A percentile compares a stretch with the other conserved stretches of the same genome.
These are phyloP conservation scores for Suillus lakei DNA, from an alignment of 768 basidiomycete genomes.

Conservation along the genomic window DNA sequence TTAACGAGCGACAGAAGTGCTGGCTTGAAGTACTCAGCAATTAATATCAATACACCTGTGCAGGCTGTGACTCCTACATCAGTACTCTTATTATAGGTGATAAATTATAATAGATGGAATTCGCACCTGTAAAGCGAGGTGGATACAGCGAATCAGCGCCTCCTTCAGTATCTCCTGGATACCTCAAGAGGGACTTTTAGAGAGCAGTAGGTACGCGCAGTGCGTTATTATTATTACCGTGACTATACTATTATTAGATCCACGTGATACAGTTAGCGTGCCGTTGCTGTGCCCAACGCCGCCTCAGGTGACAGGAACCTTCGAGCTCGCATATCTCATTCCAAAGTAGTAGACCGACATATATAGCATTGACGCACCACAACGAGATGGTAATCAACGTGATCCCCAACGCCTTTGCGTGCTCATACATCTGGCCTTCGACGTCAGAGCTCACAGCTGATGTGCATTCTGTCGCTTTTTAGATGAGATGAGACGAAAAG, in stretches of 20 bases:
- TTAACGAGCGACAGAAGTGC: slow-evolving; percentile 30
- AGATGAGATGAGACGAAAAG: slow-evolving; percentile 26
- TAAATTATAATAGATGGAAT: too few species aligned
- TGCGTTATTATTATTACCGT: not conserved
- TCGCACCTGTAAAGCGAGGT: too few species aligned
- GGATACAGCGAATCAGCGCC: not conserved
- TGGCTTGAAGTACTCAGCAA: slow-evolving; percentile 13
- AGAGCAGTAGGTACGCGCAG: not conserved
- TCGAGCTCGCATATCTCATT: not conserved
- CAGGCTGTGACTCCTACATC: not conserved
- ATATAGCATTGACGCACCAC: slow-evolving; percentile 56
- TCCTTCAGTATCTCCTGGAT: not conserved
- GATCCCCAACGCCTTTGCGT: slow-evolving; percentile 86
- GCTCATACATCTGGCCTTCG: slow-evolving; percentile 94
- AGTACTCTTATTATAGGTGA: not conserved
- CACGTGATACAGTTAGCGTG: too few species aligned
- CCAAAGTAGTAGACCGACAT: too few species aligned
- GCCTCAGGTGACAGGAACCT: not conserved
- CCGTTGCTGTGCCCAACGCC: too few species aligned
- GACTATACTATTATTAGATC: not conserved
- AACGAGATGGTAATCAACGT: slow-evolving; percentile 93
- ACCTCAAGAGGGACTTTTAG: not conserved
- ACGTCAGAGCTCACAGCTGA: slow-evolving; percentile 96
- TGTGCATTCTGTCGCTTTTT: slow-evolving; percentile 72
- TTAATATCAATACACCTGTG: too few species aligned